These are phyloP conservation scores for Malus hybrid DNA, from an alignment of 331 rosid genomes.

Conservation along the genomic window DNA sequence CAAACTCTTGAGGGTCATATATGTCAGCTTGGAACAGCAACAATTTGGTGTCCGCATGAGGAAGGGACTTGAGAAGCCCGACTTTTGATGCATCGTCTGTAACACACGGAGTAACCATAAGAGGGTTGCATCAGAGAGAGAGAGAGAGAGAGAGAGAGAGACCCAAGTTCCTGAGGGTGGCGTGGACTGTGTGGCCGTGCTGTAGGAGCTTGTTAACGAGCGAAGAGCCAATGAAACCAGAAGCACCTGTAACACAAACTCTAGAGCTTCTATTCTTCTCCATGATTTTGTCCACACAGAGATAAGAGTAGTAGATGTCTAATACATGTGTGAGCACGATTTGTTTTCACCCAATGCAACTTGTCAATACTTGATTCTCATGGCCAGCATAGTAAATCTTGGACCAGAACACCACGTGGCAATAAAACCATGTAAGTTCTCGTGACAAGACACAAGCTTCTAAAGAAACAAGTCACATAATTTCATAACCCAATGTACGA, in stretches of 20 bases:
- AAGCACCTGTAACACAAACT: conserved; percentile 46
- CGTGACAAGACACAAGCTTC: too few species aligned
- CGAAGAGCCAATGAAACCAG: conserved; percentile 31
- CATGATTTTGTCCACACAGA: neutral
- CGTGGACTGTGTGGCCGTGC: conserved; percentile 38
- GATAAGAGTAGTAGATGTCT: too few species aligned
- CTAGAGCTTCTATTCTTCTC: neutral
- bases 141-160: too few species aligned
- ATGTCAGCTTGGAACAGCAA: conserved; percentile 40
- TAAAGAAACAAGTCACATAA: too few species aligned
- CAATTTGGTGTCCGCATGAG: conserved; percentile 24
- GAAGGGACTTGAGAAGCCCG: conserved; percentile 25
- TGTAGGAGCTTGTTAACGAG: conserved; percentile 34
- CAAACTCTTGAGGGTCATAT: conserved; percentile 25
- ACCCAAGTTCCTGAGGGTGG: conserved; percentile 48
- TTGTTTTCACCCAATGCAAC: too few species aligned
- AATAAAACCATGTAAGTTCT: too few species aligned
- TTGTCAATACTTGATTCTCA: too few species aligned
- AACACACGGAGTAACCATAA: neutral
- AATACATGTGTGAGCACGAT: too few species aligned
- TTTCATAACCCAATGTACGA: too few species aligned
- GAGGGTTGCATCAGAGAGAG: neutral
- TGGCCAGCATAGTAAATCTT: too few species aligned
- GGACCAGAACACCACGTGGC: too few species aligned
- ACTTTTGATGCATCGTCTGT: conserved; percentile 36